phyloP scores from a whole-genome alignment of 78 protist species.

The Dictyostelium capitatum region DNA sequence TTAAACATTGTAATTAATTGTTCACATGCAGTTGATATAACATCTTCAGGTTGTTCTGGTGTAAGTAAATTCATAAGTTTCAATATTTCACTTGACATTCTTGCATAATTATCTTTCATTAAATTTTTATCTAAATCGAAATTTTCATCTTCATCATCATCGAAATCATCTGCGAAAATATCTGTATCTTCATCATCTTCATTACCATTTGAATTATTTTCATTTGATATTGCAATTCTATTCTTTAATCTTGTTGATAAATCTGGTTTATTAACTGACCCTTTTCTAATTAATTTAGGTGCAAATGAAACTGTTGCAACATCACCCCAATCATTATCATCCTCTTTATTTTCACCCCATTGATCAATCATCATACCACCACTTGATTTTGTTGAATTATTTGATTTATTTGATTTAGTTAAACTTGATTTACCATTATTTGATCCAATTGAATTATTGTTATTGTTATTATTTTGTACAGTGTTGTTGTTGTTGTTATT shows the following conservation, averaged over 20 bases:
- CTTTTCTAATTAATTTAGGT: slow-evolving; percentile 57
- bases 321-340: slow-evolving; percentile 78
- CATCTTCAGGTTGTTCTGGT: slow-evolving; percentile 59
- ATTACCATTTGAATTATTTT: background rate
- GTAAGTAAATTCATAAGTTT: slow-evolving; percentile 72
- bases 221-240: slow-evolving; percentile 3
- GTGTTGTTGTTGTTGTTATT: background rate
- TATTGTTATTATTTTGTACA: background rate
- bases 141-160: slow-evolving; percentile 69
- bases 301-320: slow-evolving; percentile 65
- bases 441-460: background rate
- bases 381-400: background rate
- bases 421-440: background rate
- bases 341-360: slow-evolving; percentile 75
- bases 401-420: background rate
- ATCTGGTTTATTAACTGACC: slow-evolving; percentile 75
- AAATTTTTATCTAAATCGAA: slow-evolving; percentile 77
- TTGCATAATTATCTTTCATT: slow-evolving; percentile 77
- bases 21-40: slow-evolving; percentile 42
- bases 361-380: slow-evolving; percentile 40
- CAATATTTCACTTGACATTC: slow-evolving; percentile 67
- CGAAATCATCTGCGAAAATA: slow-evolving; percentile 61
- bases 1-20: slow-evolving; percentile 75
- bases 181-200: slow-evolving; percentile 84
- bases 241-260: slow-evolving; percentile 44